Evolutionary conservation across 208 protist species (phyloP).

Genomic region (Wallacemonas sp.): DNA sequence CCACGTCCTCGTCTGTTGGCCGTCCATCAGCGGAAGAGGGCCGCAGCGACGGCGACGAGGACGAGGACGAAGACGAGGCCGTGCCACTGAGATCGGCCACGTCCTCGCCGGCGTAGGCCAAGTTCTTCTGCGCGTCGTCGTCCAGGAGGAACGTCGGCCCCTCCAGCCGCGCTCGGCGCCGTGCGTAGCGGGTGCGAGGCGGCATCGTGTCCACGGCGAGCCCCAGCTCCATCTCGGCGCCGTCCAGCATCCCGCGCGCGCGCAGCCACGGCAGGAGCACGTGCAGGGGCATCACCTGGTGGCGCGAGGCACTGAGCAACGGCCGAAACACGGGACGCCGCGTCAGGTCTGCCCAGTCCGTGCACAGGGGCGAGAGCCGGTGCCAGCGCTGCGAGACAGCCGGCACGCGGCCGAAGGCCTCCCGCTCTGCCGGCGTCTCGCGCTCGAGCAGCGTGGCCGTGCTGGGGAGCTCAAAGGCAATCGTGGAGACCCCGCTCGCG

Average conservation of each 20-base stretch:
- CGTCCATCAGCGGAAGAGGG: too few species aligned
- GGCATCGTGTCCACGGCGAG: conserved; percentile 51
- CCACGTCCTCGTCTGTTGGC: too few species aligned
- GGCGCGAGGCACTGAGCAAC: conserved; percentile 29
- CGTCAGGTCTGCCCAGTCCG: conserved; percentile 34
- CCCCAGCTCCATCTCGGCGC: conserved; percentile 25
- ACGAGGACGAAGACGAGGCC: too few species aligned
- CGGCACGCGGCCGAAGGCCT: conserved; percentile 2
- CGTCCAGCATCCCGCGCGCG: conserved; percentile 30
- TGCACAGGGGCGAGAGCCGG: conserved; percentile 36
- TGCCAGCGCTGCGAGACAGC: conserved; percentile 28
- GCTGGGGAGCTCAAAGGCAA: conserved; percentile 53
- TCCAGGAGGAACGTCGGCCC: conserved; percentile 5
- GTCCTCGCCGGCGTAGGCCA: too few species aligned
- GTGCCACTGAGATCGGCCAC: neutral
- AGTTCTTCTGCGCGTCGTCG: neutral
- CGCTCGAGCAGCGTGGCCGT: conserved; percentile 31
- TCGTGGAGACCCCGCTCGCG: conserved; percentile 19
- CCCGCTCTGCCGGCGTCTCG: conserved; percentile 7
- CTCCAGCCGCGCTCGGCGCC: conserved; percentile 4
- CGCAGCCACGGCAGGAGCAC: conserved; percentile 53
- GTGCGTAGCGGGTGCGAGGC: conserved; percentile 21
- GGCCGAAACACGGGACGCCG: conserved; percentile 23
- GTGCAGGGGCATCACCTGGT: conserved; percentile 54
- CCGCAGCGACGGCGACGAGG: too few species aligned